Base-by-base conservation (phyloP, 2,329 filamentous ascomycete species). In the Aspergillus fischeri region DNA sequence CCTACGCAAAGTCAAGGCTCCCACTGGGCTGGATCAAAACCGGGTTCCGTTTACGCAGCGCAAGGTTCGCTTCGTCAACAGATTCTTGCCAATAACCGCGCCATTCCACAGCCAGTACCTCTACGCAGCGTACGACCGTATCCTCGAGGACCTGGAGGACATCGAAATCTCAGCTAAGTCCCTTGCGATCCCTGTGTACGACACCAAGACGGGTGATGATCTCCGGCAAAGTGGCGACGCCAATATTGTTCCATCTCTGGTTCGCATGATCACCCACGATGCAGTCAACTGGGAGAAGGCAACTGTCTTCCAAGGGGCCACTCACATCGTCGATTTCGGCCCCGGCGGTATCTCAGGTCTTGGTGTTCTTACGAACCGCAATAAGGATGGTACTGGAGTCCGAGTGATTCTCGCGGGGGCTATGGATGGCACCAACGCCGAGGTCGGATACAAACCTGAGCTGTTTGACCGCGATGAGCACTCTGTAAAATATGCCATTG, bases 71-170 rank as follows among this genome's bases (percentile, higher is more conserved):
- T 99, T 99, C 66, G 91, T 91, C 60, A 97, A 97, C 80, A 89
- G 94, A 59, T 99, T 99, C 81, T 80, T 99, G 59, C 95, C 94
- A 49, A 99, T 99, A 74, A 97, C 93, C 1, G 92, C 94, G 9
- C 95, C 94, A 4, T 99, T 99, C 83, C 94, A 99, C 82, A 99
- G 94, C 83, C 88, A 91, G 60, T 97, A 97, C 72, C 86, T 99
- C 17, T 81, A 83, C 25, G 87, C 92, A 64, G 93, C 94, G 1
- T 91, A 90, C 27, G 83, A 87, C 59, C 82, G 92, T 66, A 91
- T 99, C 60, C 85, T 92, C 55, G 87, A 93, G 67, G 95, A 99
- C 71, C 81, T 99, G 60, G 91, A 91, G 74, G 84, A 92, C 64
- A 80, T 97, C 63, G 79, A 83, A 54, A 93, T 97, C 55, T 83